Evolutionary conservation across 139 green algal species (phyloP), one percentile per base, ranked within the genome.

Genomic region (Chlamydomonas urium): DNA sequence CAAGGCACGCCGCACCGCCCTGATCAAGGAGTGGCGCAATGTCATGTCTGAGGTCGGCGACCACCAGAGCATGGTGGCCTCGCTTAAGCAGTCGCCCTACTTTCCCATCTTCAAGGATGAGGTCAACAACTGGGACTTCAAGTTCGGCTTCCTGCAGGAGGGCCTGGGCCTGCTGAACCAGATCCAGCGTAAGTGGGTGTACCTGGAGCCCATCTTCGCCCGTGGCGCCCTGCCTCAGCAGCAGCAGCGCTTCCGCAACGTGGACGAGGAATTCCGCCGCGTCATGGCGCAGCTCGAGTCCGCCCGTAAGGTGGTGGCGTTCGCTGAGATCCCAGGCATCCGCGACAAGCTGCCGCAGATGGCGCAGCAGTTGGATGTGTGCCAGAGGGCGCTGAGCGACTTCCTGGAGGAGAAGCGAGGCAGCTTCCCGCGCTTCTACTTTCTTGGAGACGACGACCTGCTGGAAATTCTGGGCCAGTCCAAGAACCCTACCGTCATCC

Each of bases 371-470:
- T 79, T 96, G 47, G 89, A 94, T 32, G 82, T 86, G 32, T 96
- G 90, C 80, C 90, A 94, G 74, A 72, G 80, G 33, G 86, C 89
- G 21, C 82, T 96, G 59, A 73, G 78, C 24, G 87, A 93, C 36
- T 95, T 90, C 73, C 71, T 95, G 38, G 87, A 95, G 76, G 87
- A 93, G 57, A 92, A 93, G 79, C 74, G 88, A 29, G 69, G 38
- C 10, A 62, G 77, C 36, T 93, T 95, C 71, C 53, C 53, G 29
- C 84, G 83, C 60, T 93, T 96, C 71, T 96, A 93, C 80, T 95
- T 96, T 75, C 75, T 96, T 56, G 91, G 91, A 26, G 91, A 96
- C 73, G 90, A 94, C 60, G 91, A 95, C 72, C 71, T 96, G 58
- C 82, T 96, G 73, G 84, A 93, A 80, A 90, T 96, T 24, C 83